Percentiles rank a stretch among this genome's conserved stretches.
Evolutionary conservation across 306 rosid species (phyloP).

Genomic region (Vigna trinervia): DNA sequence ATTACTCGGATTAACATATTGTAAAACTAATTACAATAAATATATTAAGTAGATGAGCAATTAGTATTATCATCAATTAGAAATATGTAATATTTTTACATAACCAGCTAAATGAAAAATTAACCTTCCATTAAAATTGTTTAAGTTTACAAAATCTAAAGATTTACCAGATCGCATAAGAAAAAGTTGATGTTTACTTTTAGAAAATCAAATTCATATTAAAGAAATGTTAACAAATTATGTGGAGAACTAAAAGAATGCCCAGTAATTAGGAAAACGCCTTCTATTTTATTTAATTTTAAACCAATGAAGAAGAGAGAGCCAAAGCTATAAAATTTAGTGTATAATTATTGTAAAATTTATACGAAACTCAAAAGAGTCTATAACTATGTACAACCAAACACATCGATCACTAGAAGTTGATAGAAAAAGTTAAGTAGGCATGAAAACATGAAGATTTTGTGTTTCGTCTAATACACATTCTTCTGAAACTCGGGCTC

Average conservation of each 20-base stretch:
- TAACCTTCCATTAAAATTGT: too few relatives aligned
- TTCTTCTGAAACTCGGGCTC: conserved; percentile 80
- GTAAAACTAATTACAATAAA: too few relatives aligned
- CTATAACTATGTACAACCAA: conserved; percentile 18
- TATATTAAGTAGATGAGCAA: too few relatives aligned
- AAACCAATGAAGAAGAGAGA: background rate
- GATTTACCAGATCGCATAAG: too few relatives aligned
- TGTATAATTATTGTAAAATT: conserved; percentile 19
- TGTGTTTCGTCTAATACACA: conserved; percentile 51
- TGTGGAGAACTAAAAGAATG: background rate
- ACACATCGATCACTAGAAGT: background rate
- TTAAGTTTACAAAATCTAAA: too few relatives aligned
- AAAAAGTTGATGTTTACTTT: too few relatives aligned
- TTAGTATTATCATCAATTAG: too few relatives aligned
- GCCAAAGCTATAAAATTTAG: background rate
- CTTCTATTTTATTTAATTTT: background rate
- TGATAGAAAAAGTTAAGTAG: background rate
- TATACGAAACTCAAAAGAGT: background rate
- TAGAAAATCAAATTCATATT: background rate
- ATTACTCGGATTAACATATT: too few relatives aligned
- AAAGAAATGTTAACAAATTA: background rate
- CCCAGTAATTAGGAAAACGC: too few relatives aligned
- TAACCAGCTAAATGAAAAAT: too few relatives aligned
- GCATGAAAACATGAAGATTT: too few relatives aligned
- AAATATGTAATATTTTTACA: too few relatives aligned